Evolutionary conservation across 768 basidiomycete species (phyloP).

Genomic region (Boletus tylopilopsis): DNA sequence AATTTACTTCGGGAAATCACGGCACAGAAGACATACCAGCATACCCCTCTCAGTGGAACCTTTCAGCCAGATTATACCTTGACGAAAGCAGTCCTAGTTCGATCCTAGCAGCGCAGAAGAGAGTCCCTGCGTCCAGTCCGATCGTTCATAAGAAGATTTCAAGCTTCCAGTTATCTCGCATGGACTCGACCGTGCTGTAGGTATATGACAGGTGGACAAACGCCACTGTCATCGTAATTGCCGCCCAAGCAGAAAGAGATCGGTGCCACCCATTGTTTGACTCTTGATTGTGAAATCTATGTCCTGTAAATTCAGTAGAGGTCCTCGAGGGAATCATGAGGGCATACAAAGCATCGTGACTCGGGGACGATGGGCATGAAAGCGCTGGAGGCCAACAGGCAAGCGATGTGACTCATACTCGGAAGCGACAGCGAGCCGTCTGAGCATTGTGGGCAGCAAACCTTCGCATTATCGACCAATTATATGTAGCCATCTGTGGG

Average conservation of each 20-base stretch:
- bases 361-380: not conserved
- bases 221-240: no score
- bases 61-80: no score
- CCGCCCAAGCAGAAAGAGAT: not conserved
- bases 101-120: no score
- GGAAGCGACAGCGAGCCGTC: not conserved
- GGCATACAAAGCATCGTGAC: not conserved
- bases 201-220: not conserved
- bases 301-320: not conserved
- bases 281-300: not conserved
- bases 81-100: no score
- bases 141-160: no score
- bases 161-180: no score
- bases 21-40: no score
- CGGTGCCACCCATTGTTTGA: not conserved
- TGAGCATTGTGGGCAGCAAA: not conserved
- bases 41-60: no score
- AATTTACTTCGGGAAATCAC: no score
- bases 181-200: conserved; percentile 1
- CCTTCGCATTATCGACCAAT: not conserved
- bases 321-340: not conserved
- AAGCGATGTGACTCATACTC: not conserved
- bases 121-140: no score
- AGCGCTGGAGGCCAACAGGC: not conserved
- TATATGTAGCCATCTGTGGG: no score